phyloP scores from a whole-genome alignment of 2,329 filamentous ascomycete species.

The Polytolypa hystricis region DNA sequence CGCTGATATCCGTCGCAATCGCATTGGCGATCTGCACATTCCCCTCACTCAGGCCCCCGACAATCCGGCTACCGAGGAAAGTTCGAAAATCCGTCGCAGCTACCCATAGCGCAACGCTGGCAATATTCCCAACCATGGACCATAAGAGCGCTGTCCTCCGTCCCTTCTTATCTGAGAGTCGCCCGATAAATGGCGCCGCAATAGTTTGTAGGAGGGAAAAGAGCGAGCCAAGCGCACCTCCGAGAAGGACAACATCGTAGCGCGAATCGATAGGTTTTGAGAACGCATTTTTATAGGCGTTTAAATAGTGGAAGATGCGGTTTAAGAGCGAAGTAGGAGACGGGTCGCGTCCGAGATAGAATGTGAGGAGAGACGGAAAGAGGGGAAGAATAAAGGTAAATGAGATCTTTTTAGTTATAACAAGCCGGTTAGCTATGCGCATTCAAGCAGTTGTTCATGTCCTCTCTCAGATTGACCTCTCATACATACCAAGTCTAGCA shows the following conservation, averaged over 20 bases:
- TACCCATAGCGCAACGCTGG: slow-evolving; percentile 91
- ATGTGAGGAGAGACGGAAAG: slow-evolving; percentile 88
- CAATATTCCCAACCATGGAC: slow-evolving; percentile 86
- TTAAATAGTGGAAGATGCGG: slow-evolving; percentile 68
- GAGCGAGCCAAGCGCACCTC: slow-evolving; percentile 82
- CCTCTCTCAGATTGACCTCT: slow-evolving; percentile 17
- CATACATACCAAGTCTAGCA: slow-evolving; percentile 69
- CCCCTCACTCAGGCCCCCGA: slow-evolving; percentile 88
- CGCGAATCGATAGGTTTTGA: slow-evolving; percentile 84
- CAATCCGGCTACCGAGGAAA: slow-evolving; percentile 83
- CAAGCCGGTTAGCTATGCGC: too few relatives aligned
- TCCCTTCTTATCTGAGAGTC: slow-evolving; percentile 77
- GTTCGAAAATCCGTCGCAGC: slow-evolving; percentile 88
- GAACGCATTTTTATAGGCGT: slow-evolving; percentile 90
- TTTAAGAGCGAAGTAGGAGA: slow-evolving; percentile 58
- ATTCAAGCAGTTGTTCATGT: slow-evolving; percentile 1
- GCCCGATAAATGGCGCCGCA: slow-evolving; percentile 83
- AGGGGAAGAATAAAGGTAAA: slow-evolving; percentile 97
- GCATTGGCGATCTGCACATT: slow-evolving; percentile 94
- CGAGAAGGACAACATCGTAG: slow-evolving; percentile 93
- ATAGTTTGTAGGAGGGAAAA: slow-evolving; percentile 90
- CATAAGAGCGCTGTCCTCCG: slow-evolving; percentile 75
- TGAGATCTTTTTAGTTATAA: slow-evolving; percentile 70
- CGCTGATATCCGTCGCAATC: slow-evolving; percentile 92
- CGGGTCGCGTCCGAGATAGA: slow-evolving; percentile 77